These are phyloP conservation scores for Pelargonium nanum DNA, from an alignment of 345 rosid species.

Conservation along the genomic window DNA sequence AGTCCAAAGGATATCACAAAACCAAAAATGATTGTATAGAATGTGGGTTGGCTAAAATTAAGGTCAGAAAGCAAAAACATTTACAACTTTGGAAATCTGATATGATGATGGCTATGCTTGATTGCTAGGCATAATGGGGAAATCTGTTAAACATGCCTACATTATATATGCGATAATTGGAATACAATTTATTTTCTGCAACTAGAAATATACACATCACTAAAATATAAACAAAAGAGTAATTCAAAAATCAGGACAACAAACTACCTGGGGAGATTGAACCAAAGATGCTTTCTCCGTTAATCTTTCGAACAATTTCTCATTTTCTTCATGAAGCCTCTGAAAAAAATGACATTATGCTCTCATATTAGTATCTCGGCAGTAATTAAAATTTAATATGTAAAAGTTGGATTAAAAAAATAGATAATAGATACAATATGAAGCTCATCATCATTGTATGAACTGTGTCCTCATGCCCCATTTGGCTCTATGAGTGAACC, in stretches of 20 bases:
- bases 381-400: no score
- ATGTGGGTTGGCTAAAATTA: not conserved
- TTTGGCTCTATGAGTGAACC: no score
- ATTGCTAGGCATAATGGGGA: not conserved
- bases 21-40: no score
- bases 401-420: not conserved
- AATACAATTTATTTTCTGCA: not conserved
- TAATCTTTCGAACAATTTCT: conserved; percentile 91
- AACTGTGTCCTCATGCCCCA: no score
- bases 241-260: not conserved
- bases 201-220: not conserved
- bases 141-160: not conserved
- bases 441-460: not conserved
- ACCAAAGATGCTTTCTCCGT: conserved; percentile 76
- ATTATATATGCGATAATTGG: not conserved
- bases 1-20: not conserved
- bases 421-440: no score
- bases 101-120: not conserved
- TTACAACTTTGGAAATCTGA: not conserved
- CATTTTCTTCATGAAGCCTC: conserved; percentile 97
- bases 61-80: not conserved
- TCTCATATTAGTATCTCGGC: not conserved
- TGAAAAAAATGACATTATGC: conserved; percentile 21
- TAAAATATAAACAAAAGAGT: no score
- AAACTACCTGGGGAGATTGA: conserved; percentile 59